These are phyloP conservation scores for Vigna angularis DNA, from an alignment of 306 rosid genomes.

Conservation along the genomic window DNA sequence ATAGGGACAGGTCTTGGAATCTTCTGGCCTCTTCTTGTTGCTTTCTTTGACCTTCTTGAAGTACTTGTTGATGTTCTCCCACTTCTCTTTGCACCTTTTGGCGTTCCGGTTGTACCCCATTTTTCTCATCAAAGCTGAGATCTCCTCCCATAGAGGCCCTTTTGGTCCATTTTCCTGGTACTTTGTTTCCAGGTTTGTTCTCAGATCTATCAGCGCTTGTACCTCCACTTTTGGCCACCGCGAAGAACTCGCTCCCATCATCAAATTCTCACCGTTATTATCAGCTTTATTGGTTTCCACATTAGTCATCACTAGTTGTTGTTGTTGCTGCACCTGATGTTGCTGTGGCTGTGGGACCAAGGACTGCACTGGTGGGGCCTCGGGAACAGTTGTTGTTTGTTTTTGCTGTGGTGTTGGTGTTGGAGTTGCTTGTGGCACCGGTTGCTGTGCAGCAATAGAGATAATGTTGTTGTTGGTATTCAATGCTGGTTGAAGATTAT, in stretches of 20 bases:
- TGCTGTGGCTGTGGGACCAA: neutral
- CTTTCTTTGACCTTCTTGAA: conserved; percentile 96
- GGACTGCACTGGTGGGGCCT: neutral
- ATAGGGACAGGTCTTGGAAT: conserved; percentile 93
- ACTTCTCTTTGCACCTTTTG: conserved; percentile 94
- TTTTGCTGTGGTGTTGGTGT: neutral
- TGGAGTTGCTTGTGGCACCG: neutral
- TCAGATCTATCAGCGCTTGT: conserved; percentile 66
- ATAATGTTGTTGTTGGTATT: conserved; percentile 26
- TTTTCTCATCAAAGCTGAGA: conserved; percentile 70
- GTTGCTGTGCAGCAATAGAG: neutral
- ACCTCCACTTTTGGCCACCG: conserved; percentile 95
- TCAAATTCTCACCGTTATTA: conserved; percentile 46
- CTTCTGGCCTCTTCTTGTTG: conserved; percentile 83
- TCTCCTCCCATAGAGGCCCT: conserved; percentile 95
- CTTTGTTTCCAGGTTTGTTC: conserved; percentile 67
- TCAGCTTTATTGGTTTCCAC: conserved; percentile 47
- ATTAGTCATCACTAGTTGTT: conserved; percentile 22
- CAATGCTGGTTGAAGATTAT: conserved; percentile 37
- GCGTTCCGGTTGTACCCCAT: conserved; percentile 76
- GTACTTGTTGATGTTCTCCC: conserved; percentile 99
- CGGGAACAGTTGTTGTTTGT: conserved; percentile 31
- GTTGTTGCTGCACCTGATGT: conserved; percentile 12
- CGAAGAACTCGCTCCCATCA: conserved; percentile 52
- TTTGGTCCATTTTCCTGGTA: conserved; percentile 86